Evolutionary conservation across 2,329 filamentous ascomycete species (phyloP).

Genomic region (Aureobasidium pullulans): DNA sequence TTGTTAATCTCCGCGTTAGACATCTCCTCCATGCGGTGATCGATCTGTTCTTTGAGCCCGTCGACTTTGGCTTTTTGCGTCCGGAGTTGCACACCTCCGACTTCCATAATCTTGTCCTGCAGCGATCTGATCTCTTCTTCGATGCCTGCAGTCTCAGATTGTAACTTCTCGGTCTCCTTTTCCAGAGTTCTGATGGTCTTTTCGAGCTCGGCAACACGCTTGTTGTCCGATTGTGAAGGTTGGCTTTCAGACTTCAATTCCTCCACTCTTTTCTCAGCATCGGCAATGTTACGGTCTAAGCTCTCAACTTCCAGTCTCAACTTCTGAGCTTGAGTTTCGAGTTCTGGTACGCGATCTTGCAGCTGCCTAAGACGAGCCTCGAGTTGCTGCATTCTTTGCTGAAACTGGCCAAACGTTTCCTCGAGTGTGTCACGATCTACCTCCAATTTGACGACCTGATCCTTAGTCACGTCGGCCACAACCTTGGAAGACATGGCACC

Average conservation of each 20-base stretch:
- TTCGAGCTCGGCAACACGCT: constrained; percentile 62
- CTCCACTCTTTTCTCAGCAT: constrained; percentile 76
- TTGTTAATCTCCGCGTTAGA: constrained; percentile 81
- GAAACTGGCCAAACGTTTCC: constrained; percentile 72
- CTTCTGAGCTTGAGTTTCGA: constrained; percentile 90
- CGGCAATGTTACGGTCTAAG: constrained; percentile 71
- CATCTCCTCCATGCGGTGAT: constrained; percentile 69
- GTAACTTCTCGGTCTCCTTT: constrained; percentile 71
- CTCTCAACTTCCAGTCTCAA: constrained; percentile 82
- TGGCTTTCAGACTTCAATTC: constrained; percentile 77
- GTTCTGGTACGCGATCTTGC: constrained; percentile 68
- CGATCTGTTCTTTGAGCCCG: constrained; percentile 76
- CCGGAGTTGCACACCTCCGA: constrained; percentile 87
- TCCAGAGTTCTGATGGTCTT: constrained; percentile 70
- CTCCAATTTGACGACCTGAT: constrained; percentile 83
- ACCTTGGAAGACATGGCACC: constrained; percentile 97
- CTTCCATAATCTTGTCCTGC: constrained; percentile 97
- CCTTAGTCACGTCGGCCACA: constrained; percentile 75
- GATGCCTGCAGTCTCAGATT: constrained; percentile 75
- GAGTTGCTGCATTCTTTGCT: constrained; percentile 73
- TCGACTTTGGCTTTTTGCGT: constrained; percentile 89
- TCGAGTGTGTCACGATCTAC: constrained; percentile 79
- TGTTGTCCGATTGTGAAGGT: constrained; percentile 72
- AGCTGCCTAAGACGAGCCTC: constrained; percentile 66
- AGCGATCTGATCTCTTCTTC: constrained; percentile 89